Evolutionary conservation across 176 grass and related monocot species (phyloP), one percentile per base, ranked within the genome.

Genomic region (Triticum turgidum): DNA sequence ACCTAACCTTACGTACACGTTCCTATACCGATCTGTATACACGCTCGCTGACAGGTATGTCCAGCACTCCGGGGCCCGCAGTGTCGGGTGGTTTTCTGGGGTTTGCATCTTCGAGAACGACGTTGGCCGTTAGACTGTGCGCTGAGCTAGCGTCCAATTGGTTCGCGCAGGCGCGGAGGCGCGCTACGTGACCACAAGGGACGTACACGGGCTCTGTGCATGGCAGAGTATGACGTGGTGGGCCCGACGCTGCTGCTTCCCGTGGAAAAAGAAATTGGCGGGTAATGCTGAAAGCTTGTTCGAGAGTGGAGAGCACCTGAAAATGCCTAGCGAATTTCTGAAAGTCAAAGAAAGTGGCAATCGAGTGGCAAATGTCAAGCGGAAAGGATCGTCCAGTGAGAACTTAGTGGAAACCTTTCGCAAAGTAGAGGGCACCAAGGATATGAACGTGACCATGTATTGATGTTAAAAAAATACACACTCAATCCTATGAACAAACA

Each of bases 91-190:
- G 18, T 8, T 41, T 45, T 66, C 21, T 0, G 33, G 77, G 66
- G n/a, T 3, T 20, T 3, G 22, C 2, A 0, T 80, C 58, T 63
- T 80, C 21, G 85, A 62, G 29, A 39, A 73, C 37, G 49, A 5
- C 69, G 77, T 69, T 82, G 81, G 69, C 38, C 61, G 85, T 91
- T 87, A 91, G 29, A 32, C 81, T 87, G 81, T 87, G 63, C 73
- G 6, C 9, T 67, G 83, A 14, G 69, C 44, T 80, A 81, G 9
- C 47, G 34, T 47, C 49, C 61, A 80, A 68, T 74, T 73, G 80
- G 80, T 27, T 59, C 41, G 80, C 80, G 42, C 65, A 24, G 20
- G 54, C 47, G 47, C 0, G 47, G 13, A 6, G 51, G 1, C 51
- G 51, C 13, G 67, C 89, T 87, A 84, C 69, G 61, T 30, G 6